Base-by-base conservation (phyloP, 129 eudicot genomes). In the Oenanthe sinensis region DNA sequence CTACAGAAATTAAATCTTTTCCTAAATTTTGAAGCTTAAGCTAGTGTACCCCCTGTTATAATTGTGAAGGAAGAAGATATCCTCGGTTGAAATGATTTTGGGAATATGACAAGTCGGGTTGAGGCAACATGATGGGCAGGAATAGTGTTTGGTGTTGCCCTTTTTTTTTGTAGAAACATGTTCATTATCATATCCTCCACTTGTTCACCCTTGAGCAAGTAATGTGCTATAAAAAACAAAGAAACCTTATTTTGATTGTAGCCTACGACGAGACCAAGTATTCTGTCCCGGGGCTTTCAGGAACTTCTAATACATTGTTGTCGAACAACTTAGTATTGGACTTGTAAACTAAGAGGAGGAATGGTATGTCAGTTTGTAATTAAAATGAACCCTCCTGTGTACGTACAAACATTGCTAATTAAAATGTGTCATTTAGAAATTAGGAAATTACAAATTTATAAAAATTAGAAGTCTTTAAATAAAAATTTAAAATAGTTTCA, bases 1-100 rank as follows among this genome's bases (percentile, higher is more conserved):
- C 72, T 86, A 19, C 97, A 88, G 73, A 95, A 95, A 85, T 62
- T 91, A 62, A 88, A 71, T 22, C 84, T 88, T 78, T 91, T 90
- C 82, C 88, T 95, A 77, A 88, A 88, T 39, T 90, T 83, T 79
- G 95, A 84, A 75, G 94, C 95, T 49, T 76, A 28, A 67, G 42
- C 17, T 3, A 11, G 71, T 28, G 39, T 63, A 26, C 19, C 7
- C 22, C 4, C 13, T 67, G 42, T 13, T 67, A 5, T 11, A 67
- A 2, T 10, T 60, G 72, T 14, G 42, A 15, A 67, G 72, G 22
- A 12, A 8, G 72, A 30, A 67, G 71, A 12, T 22, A 22, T 55
- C 65, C 30, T 55, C 22, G 65, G 22, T 22, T 2, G 5, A 3
- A 58, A 58, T n/a, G 67, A 30, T 58, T 58, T 9, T n/a, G 33